These are phyloP conservation scores for Pisolithus marmoratus DNA, from an alignment of 768 basidiomycete genomes.

Conservation along the genomic window DNA sequence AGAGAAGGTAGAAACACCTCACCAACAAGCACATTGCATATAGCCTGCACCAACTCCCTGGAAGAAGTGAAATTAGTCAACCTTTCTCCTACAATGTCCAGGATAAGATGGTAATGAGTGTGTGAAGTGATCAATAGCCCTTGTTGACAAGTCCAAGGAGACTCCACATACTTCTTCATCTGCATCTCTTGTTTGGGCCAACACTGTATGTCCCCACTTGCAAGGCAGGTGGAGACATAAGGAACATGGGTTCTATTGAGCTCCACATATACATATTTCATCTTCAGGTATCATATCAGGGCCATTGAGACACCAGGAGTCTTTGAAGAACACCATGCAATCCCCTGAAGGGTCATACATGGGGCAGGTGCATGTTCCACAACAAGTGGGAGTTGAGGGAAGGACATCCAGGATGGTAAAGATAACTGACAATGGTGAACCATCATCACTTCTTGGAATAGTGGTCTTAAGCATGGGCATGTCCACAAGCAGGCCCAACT, in stretches of 20 bases:
- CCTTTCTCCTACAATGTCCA: constrained; percentile 2
- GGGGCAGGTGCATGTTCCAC: not conserved
- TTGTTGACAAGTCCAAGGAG: not conserved
- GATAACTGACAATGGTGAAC: not conserved
- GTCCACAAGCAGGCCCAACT: not conserved
- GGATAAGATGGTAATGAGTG: constrained; percentile 1
- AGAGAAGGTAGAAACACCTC: not conserved
- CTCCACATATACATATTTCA: not conserved
- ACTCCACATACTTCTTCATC: not conserved
- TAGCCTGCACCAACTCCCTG: constrained; percentile 3
- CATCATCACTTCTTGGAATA: not conserved
- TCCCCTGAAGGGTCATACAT: not conserved
- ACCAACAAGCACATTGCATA: constrained; percentile 6
- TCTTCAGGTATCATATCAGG: no score
- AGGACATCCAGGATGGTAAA: not conserved
- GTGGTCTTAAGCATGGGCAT: not conserved
- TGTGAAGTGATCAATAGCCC: not conserved
- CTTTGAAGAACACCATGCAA: no score
- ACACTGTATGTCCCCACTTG: not conserved
- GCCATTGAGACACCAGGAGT: no score
- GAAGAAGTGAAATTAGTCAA: not conserved
- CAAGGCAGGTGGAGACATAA: not conserved
- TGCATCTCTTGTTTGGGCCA: not conserved
- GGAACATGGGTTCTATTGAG: not conserved
- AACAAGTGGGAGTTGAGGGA: not conserved